Evolutionary conservation across 139 green algal species (phyloP), one percentile per base, ranked within the genome.

Genomic region (Picochlorum costavermella): DNA sequence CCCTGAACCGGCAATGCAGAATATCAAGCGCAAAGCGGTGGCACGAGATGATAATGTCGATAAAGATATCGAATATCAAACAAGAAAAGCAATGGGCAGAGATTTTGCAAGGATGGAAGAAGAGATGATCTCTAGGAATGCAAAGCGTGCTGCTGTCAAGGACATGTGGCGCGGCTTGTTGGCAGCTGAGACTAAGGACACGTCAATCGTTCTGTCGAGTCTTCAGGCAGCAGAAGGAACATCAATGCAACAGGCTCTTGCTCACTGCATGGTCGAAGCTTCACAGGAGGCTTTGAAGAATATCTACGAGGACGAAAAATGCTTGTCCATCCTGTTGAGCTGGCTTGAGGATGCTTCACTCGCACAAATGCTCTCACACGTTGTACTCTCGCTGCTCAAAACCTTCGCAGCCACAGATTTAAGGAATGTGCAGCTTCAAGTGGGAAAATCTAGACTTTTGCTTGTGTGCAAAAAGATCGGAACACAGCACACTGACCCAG

Each of bases 151-250:
- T 17, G 55, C 40, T 10, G 23, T 31, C n/a, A 78, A 78, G 45
- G 55, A 45, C 17, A 53, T 77, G 13, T 62, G 66, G 61, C 45
- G 69, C 2, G 67, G 63, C 1, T 26, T 77, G 5, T 40, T 77
- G 53, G 40, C 59, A 11, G 70, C 70, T 3, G 45, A 68, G 67
- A 17, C 50, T 78, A 33, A 43, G 60, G 49, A 20, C 12, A n/a
- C 31, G 28, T 26, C 28, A 76, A 49, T 53, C 48, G 20, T 31
- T n/a, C 17, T 45, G 72, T 56, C 26, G 74, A 48, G n/a, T n/a
- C 20, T 23, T 23, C 37, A 29, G 29, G 17, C 16, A 14, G 46
- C 46, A 28, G 46, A 53, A 28, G n/a, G 17, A 53, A 53, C 16
- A 23, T 59, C 50, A 59, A 59, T 30, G 12, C 23, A n/a, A 11